Conservation (phyloP, 208 protist genomes). For the Wallacemonas sp. region DNA sequence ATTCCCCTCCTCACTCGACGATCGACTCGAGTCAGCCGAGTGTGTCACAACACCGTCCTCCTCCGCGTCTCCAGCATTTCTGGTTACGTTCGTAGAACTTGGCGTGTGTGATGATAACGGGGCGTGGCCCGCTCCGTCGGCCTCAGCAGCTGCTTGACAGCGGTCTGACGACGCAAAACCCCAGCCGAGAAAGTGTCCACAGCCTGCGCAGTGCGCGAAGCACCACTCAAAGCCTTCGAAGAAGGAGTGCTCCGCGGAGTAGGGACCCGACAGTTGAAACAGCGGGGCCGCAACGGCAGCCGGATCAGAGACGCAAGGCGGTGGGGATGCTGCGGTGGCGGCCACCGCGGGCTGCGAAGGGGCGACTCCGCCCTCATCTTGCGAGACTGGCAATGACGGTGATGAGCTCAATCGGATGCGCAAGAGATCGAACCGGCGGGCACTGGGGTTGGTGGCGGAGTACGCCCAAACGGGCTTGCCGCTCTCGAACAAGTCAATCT, state of each 20-base stretch:
- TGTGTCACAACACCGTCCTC: neutral
- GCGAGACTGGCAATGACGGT: neutral
- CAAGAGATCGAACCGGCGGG: conserved; percentile 72
- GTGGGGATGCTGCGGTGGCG: neutral
- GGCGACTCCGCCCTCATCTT: neutral
- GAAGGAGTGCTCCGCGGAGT: conserved; percentile 77
- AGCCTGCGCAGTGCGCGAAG: conserved; percentile 51
- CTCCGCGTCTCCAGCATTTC: neutral
- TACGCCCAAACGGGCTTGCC: conserved; percentile 61
- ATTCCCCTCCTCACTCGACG: conserved; percentile 1
- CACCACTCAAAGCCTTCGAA: conserved; percentile 80
- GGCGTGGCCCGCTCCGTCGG: neutral
- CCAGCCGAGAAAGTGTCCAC: conserved; percentile 77
- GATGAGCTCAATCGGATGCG: conserved; percentile 26
- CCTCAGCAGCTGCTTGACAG: conserved; percentile 3
- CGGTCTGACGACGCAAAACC: conserved; percentile 45
- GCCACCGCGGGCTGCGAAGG: neutral
- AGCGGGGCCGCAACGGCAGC: conserved; percentile 6
- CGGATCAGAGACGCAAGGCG: neutral
- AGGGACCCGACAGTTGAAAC: conserved; percentile 27
- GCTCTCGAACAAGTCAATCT: conserved; percentile 69
- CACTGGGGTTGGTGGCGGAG: conserved; percentile 75
- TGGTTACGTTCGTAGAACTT: neutral
- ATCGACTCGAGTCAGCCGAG: neutral
- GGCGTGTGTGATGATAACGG: neutral